Percentiles rank a stretch among this genome's conserved stretches.
These are phyloP conservation scores for Xylaria acuta DNA, from an alignment of 495 filamentous ascomycete genomes.

Conservation along the genomic window DNA sequence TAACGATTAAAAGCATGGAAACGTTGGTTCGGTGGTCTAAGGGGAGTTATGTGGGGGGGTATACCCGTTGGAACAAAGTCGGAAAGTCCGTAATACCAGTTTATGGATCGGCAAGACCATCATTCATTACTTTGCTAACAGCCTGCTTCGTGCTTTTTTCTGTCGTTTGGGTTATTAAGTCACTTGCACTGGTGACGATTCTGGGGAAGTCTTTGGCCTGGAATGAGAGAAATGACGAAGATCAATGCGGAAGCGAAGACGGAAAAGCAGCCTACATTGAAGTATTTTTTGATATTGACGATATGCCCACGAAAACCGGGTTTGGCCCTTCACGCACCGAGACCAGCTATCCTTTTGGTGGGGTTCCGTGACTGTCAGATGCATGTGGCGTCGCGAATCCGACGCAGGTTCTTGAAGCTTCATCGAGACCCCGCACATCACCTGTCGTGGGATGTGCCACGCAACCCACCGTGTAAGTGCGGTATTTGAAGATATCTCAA, in stretches of 20 bases:
- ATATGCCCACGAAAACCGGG: not conserved
- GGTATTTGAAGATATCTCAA: not conserved
- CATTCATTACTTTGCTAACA: not conserved
- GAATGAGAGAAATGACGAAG: not conserved
- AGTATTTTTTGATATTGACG: not conserved
- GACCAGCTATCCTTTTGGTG: not conserved
- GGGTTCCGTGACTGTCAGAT: not conserved
- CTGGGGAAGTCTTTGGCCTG: not conserved
- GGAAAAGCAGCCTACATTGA: not conserved
- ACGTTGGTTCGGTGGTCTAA: not conserved
- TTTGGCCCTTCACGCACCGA: not conserved
- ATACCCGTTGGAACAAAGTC: not conserved
- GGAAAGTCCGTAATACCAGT: not conserved
- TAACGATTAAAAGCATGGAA: not conserved
- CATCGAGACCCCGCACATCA: not conserved
- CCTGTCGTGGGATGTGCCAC: not conserved
- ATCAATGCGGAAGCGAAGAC: not conserved
- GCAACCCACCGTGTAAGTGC: not conserved
- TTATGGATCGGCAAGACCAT: not conserved
- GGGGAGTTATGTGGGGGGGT: not conserved
- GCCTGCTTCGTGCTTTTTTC: not conserved
- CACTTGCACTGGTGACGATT: not conserved
- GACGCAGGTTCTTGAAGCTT: not conserved
- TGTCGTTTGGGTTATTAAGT: not conserved
- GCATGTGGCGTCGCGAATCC: not conserved